Conservation (phyloP, 2,329 filamentous ascomycete species). For the Cryphonectria japonica region DNA sequence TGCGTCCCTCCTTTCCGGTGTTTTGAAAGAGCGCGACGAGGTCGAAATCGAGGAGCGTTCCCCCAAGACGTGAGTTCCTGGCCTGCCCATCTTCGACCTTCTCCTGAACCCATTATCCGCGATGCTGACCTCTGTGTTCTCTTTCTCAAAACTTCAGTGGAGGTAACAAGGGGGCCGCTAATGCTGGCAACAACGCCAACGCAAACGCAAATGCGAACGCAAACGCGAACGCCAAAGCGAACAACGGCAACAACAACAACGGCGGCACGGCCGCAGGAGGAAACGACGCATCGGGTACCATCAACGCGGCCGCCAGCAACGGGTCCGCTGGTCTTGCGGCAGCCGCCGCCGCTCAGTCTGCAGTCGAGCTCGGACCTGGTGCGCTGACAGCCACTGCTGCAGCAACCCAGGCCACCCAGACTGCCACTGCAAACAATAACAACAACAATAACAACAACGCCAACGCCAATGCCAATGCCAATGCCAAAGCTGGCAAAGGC, state of each 20-base stretch:
- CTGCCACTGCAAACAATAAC: conserved; percentile 29
- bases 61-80: conserved; percentile 2
- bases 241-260: conserved; percentile 31
- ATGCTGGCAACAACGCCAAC: conserved; percentile 31
- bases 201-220: too few relatives aligned
- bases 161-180: background rate
- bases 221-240: too few relatives aligned
- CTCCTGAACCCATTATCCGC: background rate
- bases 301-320: conserved; percentile 25
- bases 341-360: conserved; percentile 29
- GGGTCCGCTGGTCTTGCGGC: conserved; percentile 18
- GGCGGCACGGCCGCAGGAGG: conserved; percentile 38
- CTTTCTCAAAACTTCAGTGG: background rate
- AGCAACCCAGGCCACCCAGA: conserved; percentile 36
- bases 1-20: conserved; percentile 13
- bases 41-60: conserved; percentile 1
- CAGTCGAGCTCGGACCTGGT: conserved; percentile 34
- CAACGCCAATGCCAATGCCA: background rate
- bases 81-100: background rate
- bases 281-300: conserved; percentile 42
- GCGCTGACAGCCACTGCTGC: conserved; percentile 31
- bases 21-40: conserved; percentile 10
- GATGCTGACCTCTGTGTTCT: background rate
- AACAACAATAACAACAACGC: background rate
- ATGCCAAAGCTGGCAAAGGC: background rate